Evolutionary conservation across 2,329 filamentous ascomycete genomes (phyloP).

Genomic region (Colletotrichum incanum): DNA sequence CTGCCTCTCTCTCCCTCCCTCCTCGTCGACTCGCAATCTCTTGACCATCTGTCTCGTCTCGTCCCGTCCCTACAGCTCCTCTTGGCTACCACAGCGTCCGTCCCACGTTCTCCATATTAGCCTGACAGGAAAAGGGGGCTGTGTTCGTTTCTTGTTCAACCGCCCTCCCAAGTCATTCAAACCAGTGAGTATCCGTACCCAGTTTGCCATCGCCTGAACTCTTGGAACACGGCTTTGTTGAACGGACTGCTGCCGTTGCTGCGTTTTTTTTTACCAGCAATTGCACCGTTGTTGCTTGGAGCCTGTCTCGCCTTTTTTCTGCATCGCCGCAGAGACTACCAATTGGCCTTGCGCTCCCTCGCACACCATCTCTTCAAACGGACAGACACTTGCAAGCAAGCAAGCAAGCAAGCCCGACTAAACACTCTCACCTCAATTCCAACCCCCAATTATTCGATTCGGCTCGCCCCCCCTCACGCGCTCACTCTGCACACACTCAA

Average conservation of each 20-base stretch:
- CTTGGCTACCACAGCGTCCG: constrained; percentile 19
- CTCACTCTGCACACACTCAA: background rate
- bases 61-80: constrained; percentile 17
- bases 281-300: background rate
- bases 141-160: constrained; percentile 40
- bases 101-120: constrained; percentile 38
- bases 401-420: constrained; percentile 3
- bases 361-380: constrained; percentile 36
- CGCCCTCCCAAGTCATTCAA: constrained; percentile 13
- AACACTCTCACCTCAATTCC: constrained; percentile 14
- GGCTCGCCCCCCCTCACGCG: background rate
- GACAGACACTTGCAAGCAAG: constrained; percentile 14
- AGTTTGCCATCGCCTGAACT: constrained; percentile 31
- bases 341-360: constrained; percentile 30
- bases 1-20: background rate
- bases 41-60: constrained; percentile 13
- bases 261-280: background rate
- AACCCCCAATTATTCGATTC: background rate
- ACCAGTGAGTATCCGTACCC: background rate
- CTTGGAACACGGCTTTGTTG: constrained; percentile 33
- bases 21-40: background rate
- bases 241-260: constrained; percentile 13
- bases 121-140: constrained; percentile 43
- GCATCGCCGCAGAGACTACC: constrained; percentile 33
- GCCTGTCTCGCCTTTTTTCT: constrained; percentile 18